Evolutionary conservation across 176 grass and related monocot genomes (phyloP), one percentile per base, ranked within the genome.

Genomic region (Echinochloa phyllopogon): DNA sequence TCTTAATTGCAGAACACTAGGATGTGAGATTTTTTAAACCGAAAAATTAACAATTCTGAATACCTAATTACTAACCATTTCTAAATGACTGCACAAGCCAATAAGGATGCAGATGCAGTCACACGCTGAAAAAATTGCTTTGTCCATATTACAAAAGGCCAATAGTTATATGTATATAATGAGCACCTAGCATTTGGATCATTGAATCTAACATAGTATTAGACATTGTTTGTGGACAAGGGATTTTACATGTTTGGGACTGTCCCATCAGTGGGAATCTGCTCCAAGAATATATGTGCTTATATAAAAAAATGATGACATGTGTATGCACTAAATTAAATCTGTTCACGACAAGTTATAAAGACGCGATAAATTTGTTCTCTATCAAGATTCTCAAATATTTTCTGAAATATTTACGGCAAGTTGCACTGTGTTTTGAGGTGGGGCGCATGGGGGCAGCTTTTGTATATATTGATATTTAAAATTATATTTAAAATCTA

Each of bases 191-290:
- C 12, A 61, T 52, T 24, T 57, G 24, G 81, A 66, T 87, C 38
- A 42, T 24, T 57, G 24, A 87, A 66, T 87, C 38, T 82, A 38
- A 52, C 36, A 51, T 66, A 38, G 61, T 69, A 8, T 65, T 60
- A 50, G 62, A 2, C 0, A 2, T 53, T 56, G 49, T 69, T 67
- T 80, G 1, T 56, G 36, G 25, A 20, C 13, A 60, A 77, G 12
- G 10, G 38, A 4, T 43, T 60, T 41, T 6, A 60, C 52, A 60
- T 16, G 3, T 25, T 25, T 8, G 37, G 17, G n/a, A 41, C 55
- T 25, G 2, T 76, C 3, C 3, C 1, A 12, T 76, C 10, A 6
- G 6, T 0, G 6, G 13, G 25, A 75, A 75, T 55, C 27, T 38
- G 7, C 25, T 71, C 9, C 13, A 12, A 40, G 39, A 33, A 20